Percentiles rank a stretch among this genome's conserved stretches.
These are phyloP conservation scores for Euphorbia tirucalli DNA, from an alignment of 345 rosid genomes.

Conservation along the genomic window DNA sequence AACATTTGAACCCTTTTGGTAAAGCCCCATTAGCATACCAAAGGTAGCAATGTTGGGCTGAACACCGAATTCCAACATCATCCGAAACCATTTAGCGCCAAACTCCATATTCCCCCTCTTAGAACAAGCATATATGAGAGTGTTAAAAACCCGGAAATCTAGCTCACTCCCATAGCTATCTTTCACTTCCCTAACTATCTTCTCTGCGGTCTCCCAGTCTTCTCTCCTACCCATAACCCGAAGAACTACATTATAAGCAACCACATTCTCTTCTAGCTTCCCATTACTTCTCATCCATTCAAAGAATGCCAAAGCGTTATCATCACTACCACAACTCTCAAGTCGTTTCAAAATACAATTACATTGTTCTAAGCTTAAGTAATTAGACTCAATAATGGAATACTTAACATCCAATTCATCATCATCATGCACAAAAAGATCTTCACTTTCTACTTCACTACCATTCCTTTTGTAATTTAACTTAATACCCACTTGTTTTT, in stretches of 20 bases:
- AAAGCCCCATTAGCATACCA: slow-evolving; percentile 88
- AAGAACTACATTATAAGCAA: slow-evolving; percentile 67
- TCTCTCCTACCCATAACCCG: slow-evolving; percentile 64
- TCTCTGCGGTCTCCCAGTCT: slow-evolving; percentile 79
- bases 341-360: slow-evolving; percentile 61
- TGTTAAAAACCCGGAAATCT: slow-evolving; percentile 65
- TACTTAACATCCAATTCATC: slow-evolving; percentile 56
- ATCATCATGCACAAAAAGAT: slow-evolving; percentile 37
- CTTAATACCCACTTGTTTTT: slow-evolving; percentile 35
- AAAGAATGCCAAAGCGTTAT: slow-evolving; percentile 55
- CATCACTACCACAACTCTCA: slow-evolving; percentile 52
- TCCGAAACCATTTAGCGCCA: slow-evolving; percentile 62
- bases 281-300: slow-evolving; percentile 79
- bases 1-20: slow-evolving; percentile 66
- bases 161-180: slow-evolving; percentile 32
- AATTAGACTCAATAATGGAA: slow-evolving; percentile 34
- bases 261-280: slow-evolving; percentile 53
- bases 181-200: slow-evolving; percentile 42
- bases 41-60: slow-evolving; percentile 76
- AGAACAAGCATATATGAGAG: slow-evolving; percentile 58
- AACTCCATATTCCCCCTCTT: slow-evolving; percentile 53
- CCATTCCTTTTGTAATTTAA: slow-evolving; percentile 31
- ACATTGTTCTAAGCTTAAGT: slow-evolving; percentile 52
- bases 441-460: slow-evolving; percentile 28
- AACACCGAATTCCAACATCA: slow-evolving; percentile 72